Evolutionary conservation across 2,329 filamentous ascomycete genomes (phyloP), one percentile per base, ranked within the genome.

Genomic region (Penicillium sp.): DNA sequence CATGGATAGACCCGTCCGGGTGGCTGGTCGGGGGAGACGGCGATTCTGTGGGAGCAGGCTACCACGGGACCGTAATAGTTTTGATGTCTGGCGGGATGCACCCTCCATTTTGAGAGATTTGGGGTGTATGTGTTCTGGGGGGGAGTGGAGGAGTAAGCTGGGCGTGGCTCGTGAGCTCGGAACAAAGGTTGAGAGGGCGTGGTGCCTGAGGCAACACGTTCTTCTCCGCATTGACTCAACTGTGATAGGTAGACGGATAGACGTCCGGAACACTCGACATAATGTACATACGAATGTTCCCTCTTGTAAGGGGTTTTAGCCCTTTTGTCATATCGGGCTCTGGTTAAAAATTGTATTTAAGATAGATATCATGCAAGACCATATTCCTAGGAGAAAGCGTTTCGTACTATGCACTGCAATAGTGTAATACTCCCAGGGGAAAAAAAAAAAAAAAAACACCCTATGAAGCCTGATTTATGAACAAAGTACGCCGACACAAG

Each of bases 91-190:
- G 58, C 69, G 69, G 57, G 70, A 70, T 58, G 68, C 65, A 53
- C 69, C 66, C 64, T 75, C 73, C 74, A 76, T 76, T 23, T 47
- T 71, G 60, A 41, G 25, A 55, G 37, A n/a, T 12, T 35, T 31
- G 41, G 44, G 15, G 41, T 26, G 49, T 18, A 37, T 42, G 33
- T 23, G 40, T 45, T 55, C 26, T 31, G 44, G 46, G 31, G 47
- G 25, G 37, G 49, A 49, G 40, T 25, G 51, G 47, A 42, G 47
- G 41, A 49, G 31, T 15, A 31, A 57, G 55, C 47, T 53, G 49
- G 46, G n/a, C n/a, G n/a, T n/a, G n/a, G n/a, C n/a, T 47, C 25
- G 20, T 23, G 25, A 53, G 57, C 47, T 59, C 55, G 58, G 62
- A 55, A 47, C 51, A 52, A 59, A 45, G 27, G 42, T 37, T 29